These are phyloP conservation scores for Notholithocarpus densiflorus DNA, from an alignment of 306 rosid genomes.

Conservation along the genomic window DNA sequence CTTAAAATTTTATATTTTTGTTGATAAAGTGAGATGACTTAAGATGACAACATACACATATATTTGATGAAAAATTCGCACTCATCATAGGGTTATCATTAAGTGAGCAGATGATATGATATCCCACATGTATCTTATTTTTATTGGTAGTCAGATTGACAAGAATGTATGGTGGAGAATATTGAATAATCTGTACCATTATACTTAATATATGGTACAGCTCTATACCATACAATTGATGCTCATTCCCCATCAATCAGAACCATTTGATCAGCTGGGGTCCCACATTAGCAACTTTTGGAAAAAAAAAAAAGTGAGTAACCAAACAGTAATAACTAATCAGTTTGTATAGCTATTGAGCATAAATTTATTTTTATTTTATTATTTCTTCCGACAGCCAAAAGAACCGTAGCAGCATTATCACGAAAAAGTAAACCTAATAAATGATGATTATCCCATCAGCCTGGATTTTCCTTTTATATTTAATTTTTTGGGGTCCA, in stretches of 20 bases:
- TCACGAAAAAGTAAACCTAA: conserved; percentile 7
- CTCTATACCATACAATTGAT: conserved; percentile 30
- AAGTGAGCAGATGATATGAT: conserved; percentile 17
- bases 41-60: conserved; percentile 13
- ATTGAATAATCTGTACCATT: conserved; percentile 40
- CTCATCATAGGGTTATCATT: conserved; percentile 18
- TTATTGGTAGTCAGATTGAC: conserved; percentile 52
- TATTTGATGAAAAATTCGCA: conserved; percentile 1
- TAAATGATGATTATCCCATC: conserved; percentile 14
- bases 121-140: conserved; percentile 40
- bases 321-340: neutral
- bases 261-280: conserved; percentile 25
- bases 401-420: conserved; percentile 21
- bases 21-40: too few species aligned
- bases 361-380: neutral
- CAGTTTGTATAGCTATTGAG: neutral
- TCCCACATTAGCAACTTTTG: conserved; percentile 2
- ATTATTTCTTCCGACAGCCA: conserved; percentile 14
- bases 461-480: conserved; percentile 21
- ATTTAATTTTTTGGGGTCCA: conserved; percentile 20
- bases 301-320: too few species aligned
- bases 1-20: neutral
- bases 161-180: conserved; percentile 53
- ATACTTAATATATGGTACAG: conserved; percentile 28
- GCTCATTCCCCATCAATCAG: conserved; percentile 29